Evolutionary conservation across 345 rosid species (phyloP).

Genomic region (Pelargonium nanum): DNA sequence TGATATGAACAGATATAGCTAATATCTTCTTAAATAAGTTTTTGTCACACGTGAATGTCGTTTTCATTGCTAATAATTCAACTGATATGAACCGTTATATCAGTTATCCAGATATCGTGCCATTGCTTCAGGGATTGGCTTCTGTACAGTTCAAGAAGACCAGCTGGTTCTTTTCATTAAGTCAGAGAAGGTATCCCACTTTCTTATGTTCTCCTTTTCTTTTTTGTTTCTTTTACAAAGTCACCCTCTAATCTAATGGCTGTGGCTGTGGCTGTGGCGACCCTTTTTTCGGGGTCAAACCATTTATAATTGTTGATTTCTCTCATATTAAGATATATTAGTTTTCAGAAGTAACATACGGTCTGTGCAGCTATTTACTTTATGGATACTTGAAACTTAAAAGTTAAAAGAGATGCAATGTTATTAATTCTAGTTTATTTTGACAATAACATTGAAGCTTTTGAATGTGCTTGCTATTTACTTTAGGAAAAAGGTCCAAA

Average conservation of each 20-base stretch:
- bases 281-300: background rate
- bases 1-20: constrained; percentile 4
- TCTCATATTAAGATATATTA: no score
- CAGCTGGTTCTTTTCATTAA: background rate
- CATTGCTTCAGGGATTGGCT: constrained; percentile 11
- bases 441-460: no score
- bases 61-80: background rate
- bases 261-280: background rate
- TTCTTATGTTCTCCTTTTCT: background rate
- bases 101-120: constrained; percentile 19
- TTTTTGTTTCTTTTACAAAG: no score
- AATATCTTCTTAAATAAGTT: no score
- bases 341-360: background rate
- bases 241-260: background rate
- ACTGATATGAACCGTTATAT: constrained; percentile 11
- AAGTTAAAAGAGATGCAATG: background rate
- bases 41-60: constrained; percentile 9
- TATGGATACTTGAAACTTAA: background rate
- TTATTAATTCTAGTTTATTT: no score
- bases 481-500: no score
- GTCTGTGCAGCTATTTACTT: background rate
- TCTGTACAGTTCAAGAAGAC: background rate
- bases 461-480: no score
- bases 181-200: background rate
- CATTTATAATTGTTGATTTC: no score